Base-by-base conservation (phyloP, 2,329 filamentous ascomycete genomes). In the Fusarium sp. region DNA sequence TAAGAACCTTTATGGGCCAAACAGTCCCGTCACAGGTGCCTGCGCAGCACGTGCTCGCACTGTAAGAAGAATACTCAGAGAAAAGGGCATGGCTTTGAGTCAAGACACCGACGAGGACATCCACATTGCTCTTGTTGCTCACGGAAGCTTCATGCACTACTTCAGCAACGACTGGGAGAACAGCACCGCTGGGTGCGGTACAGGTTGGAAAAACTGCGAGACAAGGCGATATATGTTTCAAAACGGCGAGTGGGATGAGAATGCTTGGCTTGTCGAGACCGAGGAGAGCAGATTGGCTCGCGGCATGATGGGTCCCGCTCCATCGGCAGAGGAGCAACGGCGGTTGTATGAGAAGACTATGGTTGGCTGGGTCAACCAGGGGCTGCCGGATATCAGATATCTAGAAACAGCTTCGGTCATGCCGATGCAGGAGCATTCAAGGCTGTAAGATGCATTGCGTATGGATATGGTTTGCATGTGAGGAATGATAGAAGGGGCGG, bases 121-220 rank as follows among this genome's bases (percentile, higher is more conserved):
- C 20, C 69, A 75, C 14, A 75, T 75, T 39, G 72, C 49, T 17
- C 41, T 75, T 1, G 69, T 75, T 6, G 72, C 72, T 3, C 72
- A 75, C 2, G 72, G 72, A 18, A 73, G 60, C n/a, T 75, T 75
- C 14, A 24, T 75, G 20, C 72, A 75, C 33, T 75, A 63, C 17
- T 66, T 75, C 12, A 73, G 65, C n/a, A 75, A 75, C 7, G 72
- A 75, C 20, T 75, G 72, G 72, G 72, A 75, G 12, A 35, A 55
- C 15, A 73, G 69, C 14, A 56, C 64, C 2, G 39, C 35, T 1
- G 60, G 58, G 2, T 70, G 69, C 5, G 72, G 72, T 6, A 75
- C 72, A 2, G 60, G 57, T 3, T 75, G 72, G 72, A 59, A 64
- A 33, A 75, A 75, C 31, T 75, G 72, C 8, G 72, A 75, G 31